Base-by-base conservation (phyloP, 2,329 filamentous ascomycete species). In the Teratosphaeria gauchensis region DNA sequence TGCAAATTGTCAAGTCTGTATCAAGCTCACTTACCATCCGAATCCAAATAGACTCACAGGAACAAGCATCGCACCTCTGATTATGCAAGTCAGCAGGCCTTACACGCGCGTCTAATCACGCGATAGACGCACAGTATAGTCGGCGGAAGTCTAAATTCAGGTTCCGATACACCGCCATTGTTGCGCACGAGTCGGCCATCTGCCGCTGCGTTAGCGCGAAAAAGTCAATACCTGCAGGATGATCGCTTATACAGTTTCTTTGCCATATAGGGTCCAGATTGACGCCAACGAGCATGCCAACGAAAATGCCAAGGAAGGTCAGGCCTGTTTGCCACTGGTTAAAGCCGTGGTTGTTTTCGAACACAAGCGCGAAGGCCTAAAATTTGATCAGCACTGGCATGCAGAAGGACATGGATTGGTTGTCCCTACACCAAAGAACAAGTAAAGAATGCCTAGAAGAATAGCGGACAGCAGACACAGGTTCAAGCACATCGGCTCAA, bases 391-490 rank as follows among this genome's bases (percentile, higher is more conserved):
- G 60, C 58, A 31, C 6, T 33, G 21, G 16, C 54, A 16, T 9
- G 54, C 14, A 21, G 19, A 19, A 33, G 3, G 30, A 33, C n/a
- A 31, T 42, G 3, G 35, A 5, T 5, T 46, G 38, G 8, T 8
- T 56, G 24, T 12, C 62, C 60, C 55, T 58, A 66, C 67, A 21
- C 90, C 90, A 71, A 95, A 95, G 77, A 95, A 95, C 46, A 96
- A 83, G 70, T 96, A 96, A 2, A 96, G 76, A 52, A 95, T 87
- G 19, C 91, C 92, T 7, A 96, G 79, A n/a, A 96, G 77, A 57
- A 96, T 83, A 46, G 90, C 90, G 0, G 89, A 89, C 66, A 92
- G 88, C 24, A 94, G 75, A 73, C 90, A 94, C 30, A 96, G 83
- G 64, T 85, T 84, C 59, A 94, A 77, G 60, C 86, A 89, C 90